Evolutionary conservation across 2,329 filamentous ascomycete genomes (phyloP), one percentile per base, ranked within the genome.

Genomic region (Nannizzia gypsea): DNA sequence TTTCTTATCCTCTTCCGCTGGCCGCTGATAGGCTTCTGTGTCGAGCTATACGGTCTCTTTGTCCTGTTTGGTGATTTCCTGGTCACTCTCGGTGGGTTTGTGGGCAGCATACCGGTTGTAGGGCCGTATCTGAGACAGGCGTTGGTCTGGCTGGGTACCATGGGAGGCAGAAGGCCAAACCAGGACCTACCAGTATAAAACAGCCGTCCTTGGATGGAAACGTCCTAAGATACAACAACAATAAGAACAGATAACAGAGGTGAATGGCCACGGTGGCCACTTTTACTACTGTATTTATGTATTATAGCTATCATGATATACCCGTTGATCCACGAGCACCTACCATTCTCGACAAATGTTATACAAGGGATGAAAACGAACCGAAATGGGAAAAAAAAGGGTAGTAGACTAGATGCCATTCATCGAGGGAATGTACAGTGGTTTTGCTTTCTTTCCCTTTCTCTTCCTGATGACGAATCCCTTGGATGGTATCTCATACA

Each of bases 1-100:
- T 69, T 85, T 8, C 81, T 99, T 17, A 99, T 99, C 66, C 78
- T 99, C 42, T 73, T 96, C 69, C 83, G 88, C 63, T 99, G 93
- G 91, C 88, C 93, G 0, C 81, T 99, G 59, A 82, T 93, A 63
- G 93, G 93, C 28, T 99, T 99, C 76, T 69, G 87, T 61, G 82
- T 97, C 66, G 93, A 99, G 75, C 75, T 92, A 2, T 97, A 97
- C 75, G 93, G 93, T 31, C 92, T 99, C 65, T 82, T 95, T 66
- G 83, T 96, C 57, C 78, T 99, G 38, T 99, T 99, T 76, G 93
- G 93, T 38, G 93, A 99, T 74, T 97, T 97, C 76, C 81, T 97
- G 61, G 89, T 90, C 56, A 97, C 92, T 20, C 91, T 97, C 65
- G 88, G 88, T 0, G 84, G 88, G 15, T 96, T 97, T 69, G 89